Conservation (phyloP, 306 rosid genomes). For the Mimosa bimucronata region DNA sequence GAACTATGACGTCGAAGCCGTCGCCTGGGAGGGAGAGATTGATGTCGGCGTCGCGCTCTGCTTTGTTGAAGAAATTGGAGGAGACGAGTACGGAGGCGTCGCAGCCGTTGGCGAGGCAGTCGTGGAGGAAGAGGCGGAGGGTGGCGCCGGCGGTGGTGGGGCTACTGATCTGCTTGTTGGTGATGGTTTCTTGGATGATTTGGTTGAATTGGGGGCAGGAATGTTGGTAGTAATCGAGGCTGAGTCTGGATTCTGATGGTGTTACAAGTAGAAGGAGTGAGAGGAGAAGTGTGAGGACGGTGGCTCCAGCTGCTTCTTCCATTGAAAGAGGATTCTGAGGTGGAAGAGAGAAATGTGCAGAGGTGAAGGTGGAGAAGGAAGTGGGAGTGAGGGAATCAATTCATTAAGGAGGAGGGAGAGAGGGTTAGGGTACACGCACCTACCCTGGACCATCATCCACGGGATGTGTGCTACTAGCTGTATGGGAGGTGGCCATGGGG, state of each 20-base stretch:
- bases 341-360: background rate
- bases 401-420: background rate
- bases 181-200: constrained; percentile 48
- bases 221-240: constrained; percentile 50
- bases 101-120: constrained; percentile 68
- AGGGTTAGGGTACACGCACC: background rate
- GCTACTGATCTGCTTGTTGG: constrained; percentile 50
- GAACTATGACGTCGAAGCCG: constrained; percentile 61
- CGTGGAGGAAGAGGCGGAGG: constrained; percentile 72
- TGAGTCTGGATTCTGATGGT: constrained; percentile 40
- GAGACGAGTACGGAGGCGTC: constrained; percentile 68
- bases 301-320: constrained; percentile 1
- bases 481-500: background rate
- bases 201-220: constrained; percentile 56
- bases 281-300: background rate
- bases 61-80: constrained; percentile 57
- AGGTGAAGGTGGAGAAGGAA: background rate
- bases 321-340: background rate
- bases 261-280: background rate
- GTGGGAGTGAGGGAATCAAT: constrained; percentile 8
- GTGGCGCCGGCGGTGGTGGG: constrained; percentile 64
- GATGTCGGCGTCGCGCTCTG: constrained; percentile 67
- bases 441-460: constrained; percentile 5
- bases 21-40: constrained; percentile 71
- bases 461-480: constrained; percentile 17